phyloP scores from a whole-genome alignment of 1,284 basidiomycete genomes.

The Boletus sp. region DNA sequence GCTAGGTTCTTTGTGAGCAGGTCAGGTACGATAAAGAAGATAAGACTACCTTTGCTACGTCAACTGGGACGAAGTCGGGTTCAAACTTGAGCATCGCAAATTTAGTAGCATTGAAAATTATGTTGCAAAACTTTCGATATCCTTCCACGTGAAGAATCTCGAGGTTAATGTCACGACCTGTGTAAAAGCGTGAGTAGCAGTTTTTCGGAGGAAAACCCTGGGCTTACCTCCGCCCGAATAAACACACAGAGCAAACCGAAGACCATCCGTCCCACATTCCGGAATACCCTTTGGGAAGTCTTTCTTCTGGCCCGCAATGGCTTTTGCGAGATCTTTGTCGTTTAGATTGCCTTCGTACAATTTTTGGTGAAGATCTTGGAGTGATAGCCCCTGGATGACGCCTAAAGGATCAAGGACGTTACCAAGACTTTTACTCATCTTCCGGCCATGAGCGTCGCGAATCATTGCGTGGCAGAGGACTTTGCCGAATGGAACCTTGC shows the following conservation, averaged over 20 bases:
- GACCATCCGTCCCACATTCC: conserved; percentile 96
- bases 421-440: conserved; percentile 99
- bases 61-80: conserved; percentile 76
- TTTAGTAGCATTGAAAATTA: conserved; percentile 99
- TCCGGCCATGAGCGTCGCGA: conserved; percentile 96
- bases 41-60: conserved; percentile 62
- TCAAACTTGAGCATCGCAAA: conserved; percentile 97
- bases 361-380: conserved; percentile 89
- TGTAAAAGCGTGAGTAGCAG: not conserved
- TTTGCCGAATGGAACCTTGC: conserved; percentile 92
- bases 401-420: conserved; percentile 99
- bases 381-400: conserved; percentile 86
- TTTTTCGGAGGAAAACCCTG: not conserved
- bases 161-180: conserved; percentile 93
- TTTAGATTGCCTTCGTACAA: conserved; percentile 93
- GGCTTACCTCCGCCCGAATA: conserved; percentile 85
- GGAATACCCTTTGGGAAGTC: conserved; percentile 99
- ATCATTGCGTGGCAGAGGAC: conserved; percentile 99
- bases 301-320: conserved; percentile 96
- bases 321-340: conserved; percentile 91
- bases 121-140: conserved; percentile 99
- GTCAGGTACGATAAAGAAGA: not conserved
- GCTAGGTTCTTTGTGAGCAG: conserved; percentile 48
- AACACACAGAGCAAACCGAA: conserved; percentile 94
- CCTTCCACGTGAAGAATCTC: conserved; percentile 98